Base-by-base conservation (phyloP, 805 yeast genomes). In the Zygosaccharomyces bisporus region DNA sequence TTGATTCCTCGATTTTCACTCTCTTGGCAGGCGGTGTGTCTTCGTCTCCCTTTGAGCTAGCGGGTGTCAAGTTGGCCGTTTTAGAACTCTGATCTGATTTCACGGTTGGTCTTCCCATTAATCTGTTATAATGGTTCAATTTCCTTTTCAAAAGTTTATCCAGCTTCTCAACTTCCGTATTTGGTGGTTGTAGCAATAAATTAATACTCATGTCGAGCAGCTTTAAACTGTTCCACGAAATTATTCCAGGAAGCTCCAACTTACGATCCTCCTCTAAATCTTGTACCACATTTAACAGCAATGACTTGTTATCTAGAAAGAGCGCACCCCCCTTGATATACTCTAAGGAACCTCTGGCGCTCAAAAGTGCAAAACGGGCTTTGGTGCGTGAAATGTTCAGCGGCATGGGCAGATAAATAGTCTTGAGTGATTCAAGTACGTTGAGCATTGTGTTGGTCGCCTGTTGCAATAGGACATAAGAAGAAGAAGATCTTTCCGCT, bases 251-350 rank as follows among this genome's bases (percentile, higher is more conserved):
- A 19, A 79, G 63, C 14, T 76, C 80, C 36, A 72, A 64, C 16
- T 64, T 66, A 36, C 79, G 73, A 53, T 80, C 85, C 10, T 60
- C 54, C 51, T 70, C 76, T 45, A 83, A 64, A 39, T 74, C 77
- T 17, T 69, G 64, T 2, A 82, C 63, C 2, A 80, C 71, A 23
- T 69, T 74, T 16, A 70, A 63, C 37, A 88, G 64, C 38, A 85
- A 66, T 25, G 65, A 71, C 52, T 79, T 83, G 58, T 82, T 79
- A 41, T 81, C 88, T 57, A 79, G 85, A 58, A 82, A 80, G 43
- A 88, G 64, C 1, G 91, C 81, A 0, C 96, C 95, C 30, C 89
- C 88, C 58, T 86, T 79, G 2, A 86, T 80, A 58, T 86, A 87
- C 50, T 88, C 96, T 44, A 89, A 68, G 0, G 88, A 78, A 12